A percentile compares a stretch with the other conserved stretches of the same genome.
Conservation (phyloP, 2,329 filamentous ascomycete species). For the Rutstroemia sp. region DNA sequence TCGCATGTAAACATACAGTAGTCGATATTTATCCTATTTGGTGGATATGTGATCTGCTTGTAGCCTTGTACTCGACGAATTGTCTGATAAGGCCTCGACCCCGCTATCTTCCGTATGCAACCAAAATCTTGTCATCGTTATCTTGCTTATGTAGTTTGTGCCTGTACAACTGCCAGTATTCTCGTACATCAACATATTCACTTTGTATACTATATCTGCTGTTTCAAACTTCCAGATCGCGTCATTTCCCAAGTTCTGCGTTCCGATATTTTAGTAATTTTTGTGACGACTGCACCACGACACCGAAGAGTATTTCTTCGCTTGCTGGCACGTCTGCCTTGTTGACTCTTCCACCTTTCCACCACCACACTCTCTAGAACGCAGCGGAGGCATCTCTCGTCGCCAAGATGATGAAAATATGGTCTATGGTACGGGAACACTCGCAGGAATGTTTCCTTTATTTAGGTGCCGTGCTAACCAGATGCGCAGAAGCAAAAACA, state of each 20-base stretch:
- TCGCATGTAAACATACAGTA: background rate
- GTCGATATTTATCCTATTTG: too few species aligned
- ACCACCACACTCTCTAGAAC: background rate
- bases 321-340: background rate
- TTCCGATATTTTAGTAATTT: background rate
- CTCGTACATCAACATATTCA: too few species aligned
- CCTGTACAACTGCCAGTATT: too few species aligned
- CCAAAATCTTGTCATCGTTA: background rate
- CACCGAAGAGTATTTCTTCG: background rate
- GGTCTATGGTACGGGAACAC: slow-evolving; percentile 73
- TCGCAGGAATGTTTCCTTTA: background rate
- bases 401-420: slow-evolving; percentile 92
- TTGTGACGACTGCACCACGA: background rate
- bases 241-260: background rate
- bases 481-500: slow-evolving; percentile 78
- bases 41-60: too few species aligned
- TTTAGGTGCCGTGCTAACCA: background rate
- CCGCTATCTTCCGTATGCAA: slow-evolving; percentile 1
- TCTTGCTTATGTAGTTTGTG: too few species aligned
- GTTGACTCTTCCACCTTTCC: background rate
- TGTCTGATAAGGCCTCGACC: slow-evolving; percentile 5
- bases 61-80: background rate
- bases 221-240: too few species aligned
- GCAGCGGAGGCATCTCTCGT: background rate
- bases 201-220: too few species aligned